Evolutionary conservation across 352 stramenopile species (phyloP), one percentile per base, ranked within the genome.

Genomic region (Pythium aristosporum): DNA sequence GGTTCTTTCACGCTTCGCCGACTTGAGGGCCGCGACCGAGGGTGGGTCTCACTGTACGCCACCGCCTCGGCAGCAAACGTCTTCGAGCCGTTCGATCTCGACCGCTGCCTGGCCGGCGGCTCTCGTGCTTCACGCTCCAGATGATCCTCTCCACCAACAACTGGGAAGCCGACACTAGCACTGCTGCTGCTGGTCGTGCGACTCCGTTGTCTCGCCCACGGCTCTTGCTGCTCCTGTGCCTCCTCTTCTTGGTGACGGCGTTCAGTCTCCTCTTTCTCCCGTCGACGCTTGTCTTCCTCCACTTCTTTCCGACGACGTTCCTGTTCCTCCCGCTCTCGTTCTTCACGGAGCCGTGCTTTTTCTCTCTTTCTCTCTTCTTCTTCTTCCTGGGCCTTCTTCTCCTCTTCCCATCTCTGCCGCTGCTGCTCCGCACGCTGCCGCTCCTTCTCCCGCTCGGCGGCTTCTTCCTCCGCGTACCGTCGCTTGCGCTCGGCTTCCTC

Each of bases 271-370:
- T 61, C 30, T 49, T 50, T 34, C 20, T 51, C 18, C 20, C 55
- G 57, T 30, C 41, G 25, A 23, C 25, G 18, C 30, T 42, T 43
- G 1, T 20, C 20, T 36, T 43, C 23, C 49, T 58, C 65, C 51
- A 65, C 42, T 43, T 79, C 70, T 52, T 85, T 57, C 48, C 66
- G 39, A 12, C 59, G 60, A 3, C 69, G 73, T 30, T 81, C 67
- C 44, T 77, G 61, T 36, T 59, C 46, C 10, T 20, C 30, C 18
- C 79, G 68, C 1, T 60, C 28, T 20, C 60, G n/a, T 28, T 64
- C 36, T 20, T 62, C 25, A 42, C 30, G 21, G 2, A 20, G 46
- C 32, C 46, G 39, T 30, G 25, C 25, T 5, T 30, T 30, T 5
- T 30, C 5, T 16, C 57, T 46, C 25, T 30, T 30, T 16, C 57